These are phyloP conservation scores for Lonicera japonica DNA, from an alignment of 129 eudicot species.

Conservation along the genomic window DNA sequence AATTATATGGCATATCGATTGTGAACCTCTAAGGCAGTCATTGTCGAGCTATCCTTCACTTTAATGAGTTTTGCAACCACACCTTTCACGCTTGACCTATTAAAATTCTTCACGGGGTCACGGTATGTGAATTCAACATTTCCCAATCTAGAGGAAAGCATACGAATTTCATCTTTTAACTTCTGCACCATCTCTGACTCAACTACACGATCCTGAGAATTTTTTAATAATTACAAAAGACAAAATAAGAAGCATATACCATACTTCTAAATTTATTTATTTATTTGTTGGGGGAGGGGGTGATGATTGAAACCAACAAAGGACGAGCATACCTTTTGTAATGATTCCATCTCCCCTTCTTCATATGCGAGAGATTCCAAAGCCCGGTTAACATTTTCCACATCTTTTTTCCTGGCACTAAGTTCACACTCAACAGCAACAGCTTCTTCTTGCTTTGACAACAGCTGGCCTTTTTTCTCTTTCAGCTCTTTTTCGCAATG, in stretches of 20 bases:
- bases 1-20: slow-evolving; percentile 1
- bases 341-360: slow-evolving; percentile 72
- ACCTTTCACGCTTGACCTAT: slow-evolving; percentile 88
- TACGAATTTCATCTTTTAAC: slow-evolving; percentile 65
- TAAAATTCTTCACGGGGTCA: slow-evolving; percentile 83
- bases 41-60: slow-evolving; percentile 79
- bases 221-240: background rate
- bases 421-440: slow-evolving; percentile 75
- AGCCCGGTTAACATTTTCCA: slow-evolving; percentile 58
- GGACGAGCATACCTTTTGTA: slow-evolving; percentile 58
- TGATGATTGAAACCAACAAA: slow-evolving; percentile 8
- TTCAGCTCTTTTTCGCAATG: slow-evolving; percentile 78
- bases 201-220: slow-evolving; percentile 52
- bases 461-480: slow-evolving; percentile 52
- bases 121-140: slow-evolving; percentile 76
- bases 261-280: background rate
- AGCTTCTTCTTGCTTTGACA: slow-evolving; percentile 74
- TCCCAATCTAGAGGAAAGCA: slow-evolving; percentile 60
- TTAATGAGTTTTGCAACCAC: slow-evolving; percentile 95
- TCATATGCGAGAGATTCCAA: slow-evolving; percentile 56
- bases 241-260: slow-evolving; percentile 2
- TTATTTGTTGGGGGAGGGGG: background rate
- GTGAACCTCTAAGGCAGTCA: slow-evolving; percentile 90
- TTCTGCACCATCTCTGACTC: slow-evolving; percentile 65
- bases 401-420: slow-evolving; percentile 51